Evolutionary conservation across 306 rosid species (phyloP), one percentile per base, ranked within the genome.

Genomic region (Adenanthera pavonina): DNA sequence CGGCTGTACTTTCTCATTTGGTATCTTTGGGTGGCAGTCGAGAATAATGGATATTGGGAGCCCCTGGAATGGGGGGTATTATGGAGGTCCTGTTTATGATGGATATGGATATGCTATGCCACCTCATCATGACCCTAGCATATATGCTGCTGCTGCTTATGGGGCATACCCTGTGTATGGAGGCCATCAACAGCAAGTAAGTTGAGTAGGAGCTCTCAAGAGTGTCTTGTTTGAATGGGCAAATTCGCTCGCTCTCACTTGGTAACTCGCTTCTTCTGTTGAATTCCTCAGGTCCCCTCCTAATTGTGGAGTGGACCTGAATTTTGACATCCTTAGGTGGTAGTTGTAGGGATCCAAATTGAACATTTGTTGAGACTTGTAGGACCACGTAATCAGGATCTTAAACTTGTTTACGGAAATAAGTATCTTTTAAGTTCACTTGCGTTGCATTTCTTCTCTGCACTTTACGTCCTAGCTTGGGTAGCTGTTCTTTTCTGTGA

Each of bases 181-280:
- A 64, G 93, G 88, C 76, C 98, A 93, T 85, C 98, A 94, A 78
- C 98, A 96, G 80, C 98, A 93, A 89, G 98, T 96, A 82, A 96
- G 91, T 92, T 92, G 88, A 95, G 44, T 79, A 76, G 82, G 79
- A 82, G 80, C 70, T 78, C 69, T 68, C 81, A 85, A 78, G 87
- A 78, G 71, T 11, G 54, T 78, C 70, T 75, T 34, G 49, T 81
- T 56, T 44, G 38, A 33, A 8, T 68, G 56, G 40, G 56, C 16
- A 47, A 20, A 5, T 62, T 34, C 33, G 20, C 7, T 57, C 69
- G 91, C 48, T 80, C 82, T 80, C 61, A 70, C 64, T 85, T 88
- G 97, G 86, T 90, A 86, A 85, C 84, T 85, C 80, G 91, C 72
- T 79, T 79, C 83, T 84, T 80, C 83, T 88, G 87, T 88, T 69